Evolutionary conservation across 73 alveolate genomes (phyloP).

Genomic region (Paraurostyla sp.): DNA sequence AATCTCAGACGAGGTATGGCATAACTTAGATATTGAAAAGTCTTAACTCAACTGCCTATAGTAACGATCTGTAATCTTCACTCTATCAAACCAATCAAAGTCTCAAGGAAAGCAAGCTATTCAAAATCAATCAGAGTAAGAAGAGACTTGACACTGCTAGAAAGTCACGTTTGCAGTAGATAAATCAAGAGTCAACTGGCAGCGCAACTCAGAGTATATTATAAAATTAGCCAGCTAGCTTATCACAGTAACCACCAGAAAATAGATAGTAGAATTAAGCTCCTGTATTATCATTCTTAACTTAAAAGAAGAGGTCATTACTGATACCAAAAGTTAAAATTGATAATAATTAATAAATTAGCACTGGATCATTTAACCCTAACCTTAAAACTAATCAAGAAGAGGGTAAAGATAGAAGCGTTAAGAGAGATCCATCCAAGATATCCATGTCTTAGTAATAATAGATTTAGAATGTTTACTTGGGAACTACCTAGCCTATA

Average conservation of each 20-base stretch:
- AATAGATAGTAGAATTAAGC: conserved; percentile 8
- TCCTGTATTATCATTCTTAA: not conserved
- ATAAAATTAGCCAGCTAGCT: not conserved
- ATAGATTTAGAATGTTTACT: too few relatives aligned
- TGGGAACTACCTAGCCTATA: too few relatives aligned
- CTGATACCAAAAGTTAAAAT: conserved; percentile 24
- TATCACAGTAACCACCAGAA: conserved; percentile 37
- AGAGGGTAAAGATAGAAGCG: not conserved
- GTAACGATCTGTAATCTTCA: not conserved
- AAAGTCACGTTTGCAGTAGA: conserved; percentile 21
- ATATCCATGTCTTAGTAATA: too few relatives aligned
- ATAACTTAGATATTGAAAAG: conserved; percentile 26
- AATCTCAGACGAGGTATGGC: conserved; percentile 40
- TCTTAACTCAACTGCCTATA: conserved; percentile 18
- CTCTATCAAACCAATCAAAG: not conserved
- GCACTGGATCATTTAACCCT: not conserved
- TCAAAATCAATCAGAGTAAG: conserved; percentile 49
- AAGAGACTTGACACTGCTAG: conserved; percentile 58
- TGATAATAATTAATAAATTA: not conserved
- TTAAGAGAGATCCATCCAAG: too few relatives aligned
- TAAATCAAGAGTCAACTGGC: not conserved
- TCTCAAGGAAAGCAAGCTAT: conserved; percentile 15
- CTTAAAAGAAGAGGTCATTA: conserved; percentile 20
- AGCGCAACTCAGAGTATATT: not conserved
- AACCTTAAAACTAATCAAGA: not conserved